Evolutionary conservation across 257 asterid genomes (phyloP).

Genomic region (Jacaranda mimosifolia): DNA sequence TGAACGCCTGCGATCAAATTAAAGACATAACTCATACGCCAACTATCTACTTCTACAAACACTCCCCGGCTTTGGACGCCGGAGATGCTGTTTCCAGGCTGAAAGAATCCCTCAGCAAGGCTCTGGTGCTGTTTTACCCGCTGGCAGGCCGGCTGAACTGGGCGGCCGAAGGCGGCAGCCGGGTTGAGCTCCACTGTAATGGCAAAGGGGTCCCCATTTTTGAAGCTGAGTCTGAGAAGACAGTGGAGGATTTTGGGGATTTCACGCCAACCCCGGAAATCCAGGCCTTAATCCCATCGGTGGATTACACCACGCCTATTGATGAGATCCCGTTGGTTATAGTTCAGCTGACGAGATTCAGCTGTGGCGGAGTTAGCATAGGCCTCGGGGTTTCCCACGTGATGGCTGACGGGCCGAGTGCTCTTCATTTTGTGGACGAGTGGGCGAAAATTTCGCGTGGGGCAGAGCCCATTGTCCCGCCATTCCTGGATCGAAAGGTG

Average conservation of each 20-base stretch:
- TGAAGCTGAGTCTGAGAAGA: constrained; percentile 63
- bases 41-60: constrained; percentile 57
- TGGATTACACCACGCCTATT: constrained; percentile 56
- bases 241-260: constrained; percentile 64
- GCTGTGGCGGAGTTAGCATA: constrained; percentile 53
- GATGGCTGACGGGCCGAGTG: constrained; percentile 60
- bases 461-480: constrained; percentile 36
- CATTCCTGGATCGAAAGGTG: constrained; percentile 47
- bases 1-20: constrained; percentile 63
- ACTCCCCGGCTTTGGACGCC: constrained; percentile 36
- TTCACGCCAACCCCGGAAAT: constrained; percentile 59
- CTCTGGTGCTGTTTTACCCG: constrained; percentile 61
- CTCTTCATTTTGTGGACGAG: constrained; percentile 53
- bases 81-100: constrained; percentile 28
- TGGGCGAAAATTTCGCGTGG: constrained; percentile 54
- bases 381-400: constrained; percentile 55
- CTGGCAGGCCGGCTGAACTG: constrained; percentile 65
- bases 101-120: constrained; percentile 56
- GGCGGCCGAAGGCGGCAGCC: constrained; percentile 54
- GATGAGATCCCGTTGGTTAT: constrained; percentile 52
- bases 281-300: constrained; percentile 51
- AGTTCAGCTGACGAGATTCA: constrained; percentile 50
- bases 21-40: constrained; percentile 61
- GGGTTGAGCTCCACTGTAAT: constrained; percentile 72
- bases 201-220: constrained; percentile 58